phyloP scores from a whole-genome alignment of 2,329 filamentous ascomycete species.

The Calonectria naviculata region DNA sequence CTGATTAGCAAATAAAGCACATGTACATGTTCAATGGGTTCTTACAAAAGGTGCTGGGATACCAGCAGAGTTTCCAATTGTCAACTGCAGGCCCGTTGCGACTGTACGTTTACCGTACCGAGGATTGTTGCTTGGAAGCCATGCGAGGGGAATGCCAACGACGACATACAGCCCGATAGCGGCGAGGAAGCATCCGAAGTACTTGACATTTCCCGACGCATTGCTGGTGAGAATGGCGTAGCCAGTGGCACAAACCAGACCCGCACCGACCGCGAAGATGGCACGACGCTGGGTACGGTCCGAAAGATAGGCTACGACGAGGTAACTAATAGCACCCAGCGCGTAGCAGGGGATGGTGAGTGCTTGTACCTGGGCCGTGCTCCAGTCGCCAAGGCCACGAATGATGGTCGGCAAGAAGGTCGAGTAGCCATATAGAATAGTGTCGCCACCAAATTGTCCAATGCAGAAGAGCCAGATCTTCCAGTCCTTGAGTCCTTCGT shows the following conservation, averaged over 20 bases:
- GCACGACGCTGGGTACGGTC: constrained; percentile 68
- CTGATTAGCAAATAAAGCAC: neutral
- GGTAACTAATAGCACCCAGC: constrained; percentile 69
- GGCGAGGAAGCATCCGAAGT: constrained; percentile 71
- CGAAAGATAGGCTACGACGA: constrained; percentile 66
- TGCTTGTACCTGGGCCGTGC: constrained; percentile 62
- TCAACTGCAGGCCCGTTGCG: constrained; percentile 71
- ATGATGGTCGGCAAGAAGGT: constrained; percentile 77
- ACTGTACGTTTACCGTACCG: constrained; percentile 73
- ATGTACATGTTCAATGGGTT: neutral
- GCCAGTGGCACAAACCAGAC: constrained; percentile 61
- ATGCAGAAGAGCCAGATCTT: constrained; percentile 72
- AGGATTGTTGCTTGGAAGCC: constrained; percentile 67
- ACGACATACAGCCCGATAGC: constrained; percentile 69
- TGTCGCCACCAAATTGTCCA: constrained; percentile 70
- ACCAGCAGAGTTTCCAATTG: constrained; percentile 70
- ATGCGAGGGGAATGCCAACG: constrained; percentile 50
- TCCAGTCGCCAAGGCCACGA: constrained; percentile 62
- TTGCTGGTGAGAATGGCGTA: constrained; percentile 70
- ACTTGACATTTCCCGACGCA: constrained; percentile 64
- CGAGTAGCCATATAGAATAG: constrained; percentile 71
- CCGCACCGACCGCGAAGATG: constrained; percentile 63
- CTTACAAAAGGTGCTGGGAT: constrained; percentile 69
- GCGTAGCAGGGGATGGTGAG: constrained; percentile 76
- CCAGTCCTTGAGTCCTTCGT: constrained; percentile 65